These are phyloP conservation scores for Ophiostoma perfectum DNA, from an alignment of 2,329 filamentous ascomycete genomes.

Conservation along the genomic window DNA sequence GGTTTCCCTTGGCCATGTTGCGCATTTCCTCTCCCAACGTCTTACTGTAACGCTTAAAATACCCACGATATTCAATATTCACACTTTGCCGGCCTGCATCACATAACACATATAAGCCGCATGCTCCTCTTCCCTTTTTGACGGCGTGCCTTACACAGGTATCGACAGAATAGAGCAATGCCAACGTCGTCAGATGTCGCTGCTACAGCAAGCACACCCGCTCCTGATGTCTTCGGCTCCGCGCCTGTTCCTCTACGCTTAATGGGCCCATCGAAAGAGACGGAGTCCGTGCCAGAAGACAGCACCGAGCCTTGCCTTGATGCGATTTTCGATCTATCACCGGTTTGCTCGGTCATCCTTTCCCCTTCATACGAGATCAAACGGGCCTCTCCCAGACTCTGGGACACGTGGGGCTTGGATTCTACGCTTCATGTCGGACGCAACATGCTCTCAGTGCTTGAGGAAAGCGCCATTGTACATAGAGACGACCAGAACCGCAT, in stretches of 20 bases:
- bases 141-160: neutral
- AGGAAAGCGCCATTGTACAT: neutral
- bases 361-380: constrained; percentile 32
- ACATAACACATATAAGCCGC: neutral
- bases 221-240: neutral
- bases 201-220: neutral
- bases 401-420: constrained; percentile 18
- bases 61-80: neutral
- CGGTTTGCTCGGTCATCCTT: constrained; percentile 32
- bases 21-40: neutral
- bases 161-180: constrained; percentile 1
- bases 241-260: neutral
- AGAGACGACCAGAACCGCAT: neutral
- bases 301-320: constrained; percentile 24
- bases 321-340: constrained; percentile 32
- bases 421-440: neutral
- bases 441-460: neutral
- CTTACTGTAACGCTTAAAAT: neutral
- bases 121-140: constrained; percentile 8
- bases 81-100: neutral
- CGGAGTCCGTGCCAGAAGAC: neutral
- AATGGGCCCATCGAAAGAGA: neutral
- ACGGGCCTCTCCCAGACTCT: constrained; percentile 31
- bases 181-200: neutral
- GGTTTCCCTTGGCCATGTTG: neutral